phyloP scores from a whole-genome alignment of 2,329 filamentous ascomycete species.

The Fusarium nodosum region DNA sequence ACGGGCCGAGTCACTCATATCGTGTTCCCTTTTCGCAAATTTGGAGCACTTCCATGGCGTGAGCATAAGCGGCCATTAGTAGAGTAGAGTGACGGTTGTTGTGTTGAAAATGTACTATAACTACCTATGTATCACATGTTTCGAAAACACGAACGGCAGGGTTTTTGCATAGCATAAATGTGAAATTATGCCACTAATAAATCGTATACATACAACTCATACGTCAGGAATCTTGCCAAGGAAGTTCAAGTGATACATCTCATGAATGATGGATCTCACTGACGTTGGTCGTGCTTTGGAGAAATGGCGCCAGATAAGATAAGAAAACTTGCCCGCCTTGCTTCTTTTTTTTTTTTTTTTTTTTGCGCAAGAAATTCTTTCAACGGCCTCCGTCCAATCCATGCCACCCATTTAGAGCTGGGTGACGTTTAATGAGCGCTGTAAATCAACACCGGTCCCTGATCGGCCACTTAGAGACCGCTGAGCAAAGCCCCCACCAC shows the following conservation, averaged over 20 bases:
- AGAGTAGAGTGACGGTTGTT: conserved; percentile 27
- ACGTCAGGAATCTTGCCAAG: background rate
- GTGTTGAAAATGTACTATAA: conserved; percentile 1
- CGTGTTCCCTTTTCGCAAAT: conserved; percentile 75
- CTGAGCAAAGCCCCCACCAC: conserved; percentile 21
- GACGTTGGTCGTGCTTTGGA: background rate
- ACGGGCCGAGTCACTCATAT: conserved; percentile 80
- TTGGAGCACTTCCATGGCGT: conserved; percentile 70
- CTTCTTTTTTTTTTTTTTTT: background rate
- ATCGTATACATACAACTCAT: background rate
- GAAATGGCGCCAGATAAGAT: conserved; percentile 24
- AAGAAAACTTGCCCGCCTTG: conserved; percentile 10
- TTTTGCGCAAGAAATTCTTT: conserved; percentile 29
- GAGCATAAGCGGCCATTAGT: conserved; percentile 59
- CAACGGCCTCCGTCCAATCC: conserved; percentile 1
- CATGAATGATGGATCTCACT: conserved; percentile 7
- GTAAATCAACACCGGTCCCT: conserved; percentile 20
- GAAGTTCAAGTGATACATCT: background rate
- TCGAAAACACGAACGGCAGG: background rate
- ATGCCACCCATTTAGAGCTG: conserved; percentile 3
- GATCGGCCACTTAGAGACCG: conserved; percentile 30
- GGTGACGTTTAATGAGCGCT: conserved; percentile 13
- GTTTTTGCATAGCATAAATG: background rate
- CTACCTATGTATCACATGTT: conserved; percentile 1
- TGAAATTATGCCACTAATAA: background rate